These are phyloP conservation scores for Mediolabrus comicus DNA, from an alignment of 108 stramenopile species.

Conservation along the genomic window DNA sequence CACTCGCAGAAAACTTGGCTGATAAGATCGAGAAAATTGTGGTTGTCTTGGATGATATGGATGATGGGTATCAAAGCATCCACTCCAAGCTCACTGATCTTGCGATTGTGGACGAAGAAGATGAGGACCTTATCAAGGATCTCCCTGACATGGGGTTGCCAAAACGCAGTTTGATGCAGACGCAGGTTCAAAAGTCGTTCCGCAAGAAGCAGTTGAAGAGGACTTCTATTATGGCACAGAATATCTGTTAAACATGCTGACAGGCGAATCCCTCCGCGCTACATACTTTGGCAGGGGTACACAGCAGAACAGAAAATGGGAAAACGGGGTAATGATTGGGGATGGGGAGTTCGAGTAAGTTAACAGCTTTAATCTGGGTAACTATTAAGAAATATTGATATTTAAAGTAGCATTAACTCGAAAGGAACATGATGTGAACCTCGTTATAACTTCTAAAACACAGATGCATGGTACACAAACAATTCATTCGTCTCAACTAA, in stretches of 20 bases:
- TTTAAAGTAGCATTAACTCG: too few relatives aligned
- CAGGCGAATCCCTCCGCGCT: too few relatives aligned
- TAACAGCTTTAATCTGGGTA: too few relatives aligned
- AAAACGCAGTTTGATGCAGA: background rate
- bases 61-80: conserved; percentile 18
- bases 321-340: too few relatives aligned
- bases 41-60: conserved; percentile 1
- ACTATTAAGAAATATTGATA: too few relatives aligned
- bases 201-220: background rate
- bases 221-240: background rate
- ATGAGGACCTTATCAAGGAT: conserved; percentile 9
- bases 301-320: too few relatives aligned
- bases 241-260: background rate
- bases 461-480: background rate
- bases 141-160: conserved; percentile 54
- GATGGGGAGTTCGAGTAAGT: too few relatives aligned
- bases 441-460: background rate
- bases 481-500: conserved; percentile 23
- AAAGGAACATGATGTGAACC: too few relatives aligned
- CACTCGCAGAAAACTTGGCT: conserved; percentile 32
- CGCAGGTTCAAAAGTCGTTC: background rate
- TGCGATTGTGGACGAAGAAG: background rate
- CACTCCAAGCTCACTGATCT: background rate
- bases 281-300: too few relatives aligned
- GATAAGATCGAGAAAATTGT: conserved; percentile 11